Percentiles rank a stretch among this genome's conserved stretches.
phyloP scores from a whole-genome alignment of 1,139 yeast genomes.

The Suhomyces coccinellae region DNA sequence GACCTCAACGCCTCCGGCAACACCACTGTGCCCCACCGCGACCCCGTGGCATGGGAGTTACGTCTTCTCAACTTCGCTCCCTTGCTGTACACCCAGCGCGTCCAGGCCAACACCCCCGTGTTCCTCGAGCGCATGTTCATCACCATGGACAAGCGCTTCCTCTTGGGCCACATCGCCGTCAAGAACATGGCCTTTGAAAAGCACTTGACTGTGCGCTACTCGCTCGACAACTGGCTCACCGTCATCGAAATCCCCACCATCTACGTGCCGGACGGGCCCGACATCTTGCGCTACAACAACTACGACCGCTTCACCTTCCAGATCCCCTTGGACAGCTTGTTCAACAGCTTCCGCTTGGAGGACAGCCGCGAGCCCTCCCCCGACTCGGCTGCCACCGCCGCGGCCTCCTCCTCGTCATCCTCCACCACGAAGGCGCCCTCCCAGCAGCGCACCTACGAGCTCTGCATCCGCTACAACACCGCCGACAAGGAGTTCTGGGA shows the following conservation, averaged over 20 bases:
- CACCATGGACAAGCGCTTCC: slow-evolving; percentile 52
- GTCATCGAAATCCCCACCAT: slow-evolving; percentile 66
- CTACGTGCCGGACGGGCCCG: slow-evolving; percentile 62
- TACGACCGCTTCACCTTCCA: slow-evolving; percentile 63
- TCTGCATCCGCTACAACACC: slow-evolving; percentile 62
- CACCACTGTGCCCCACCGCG: slow-evolving; percentile 24
- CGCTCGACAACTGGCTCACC: slow-evolving; percentile 73
- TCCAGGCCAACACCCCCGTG: slow-evolving; percentile 45
- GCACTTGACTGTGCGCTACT: slow-evolving; percentile 59
- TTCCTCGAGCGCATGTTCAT: slow-evolving; percentile 67
- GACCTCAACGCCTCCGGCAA: slow-evolving; percentile 15
- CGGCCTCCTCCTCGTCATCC: too few species aligned
- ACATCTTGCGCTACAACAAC: slow-evolving; percentile 46
- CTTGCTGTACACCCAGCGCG: slow-evolving; percentile 39
- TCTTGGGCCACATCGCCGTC: slow-evolving; percentile 77
- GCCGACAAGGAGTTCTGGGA: slow-evolving; percentile 70
- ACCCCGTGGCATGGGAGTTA: slow-evolving; percentile 50
- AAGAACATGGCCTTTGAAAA: slow-evolving; percentile 68
- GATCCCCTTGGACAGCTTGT: slow-evolving; percentile 45
- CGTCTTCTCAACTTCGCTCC: slow-evolving; percentile 48
- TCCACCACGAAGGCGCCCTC: background rate
- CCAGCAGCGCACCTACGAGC: slow-evolving; percentile 31
- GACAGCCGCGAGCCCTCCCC: background rate
- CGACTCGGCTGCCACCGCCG: background rate
- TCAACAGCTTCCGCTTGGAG: slow-evolving; percentile 29